phyloP scores from a whole-genome alignment of 768 basidiomycete genomes.

The Trametes punicea region DNA sequence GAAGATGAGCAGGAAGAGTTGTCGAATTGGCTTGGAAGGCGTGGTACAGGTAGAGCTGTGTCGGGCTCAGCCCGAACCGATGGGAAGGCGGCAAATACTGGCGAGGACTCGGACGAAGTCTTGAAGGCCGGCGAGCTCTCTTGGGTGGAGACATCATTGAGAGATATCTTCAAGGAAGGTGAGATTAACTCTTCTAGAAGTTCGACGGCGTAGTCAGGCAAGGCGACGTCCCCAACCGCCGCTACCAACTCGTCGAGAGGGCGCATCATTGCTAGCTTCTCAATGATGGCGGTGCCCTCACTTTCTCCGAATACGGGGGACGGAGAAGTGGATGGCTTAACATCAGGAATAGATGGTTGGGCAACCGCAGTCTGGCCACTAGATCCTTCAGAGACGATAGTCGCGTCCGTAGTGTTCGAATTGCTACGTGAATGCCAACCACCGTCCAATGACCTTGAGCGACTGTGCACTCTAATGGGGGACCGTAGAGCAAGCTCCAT shows the following conservation, averaged over 20 bases:
- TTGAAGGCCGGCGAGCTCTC: background rate
- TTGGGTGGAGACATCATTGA: background rate
- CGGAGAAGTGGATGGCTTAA: background rate
- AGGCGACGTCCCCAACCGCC: constrained; percentile 29
- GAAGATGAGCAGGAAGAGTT: too few species aligned
- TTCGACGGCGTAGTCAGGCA: constrained; percentile 45
- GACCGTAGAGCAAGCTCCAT: constrained; percentile 10
- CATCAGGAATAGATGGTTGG: background rate
- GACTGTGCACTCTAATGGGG: background rate
- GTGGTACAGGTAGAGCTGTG: too few species aligned
- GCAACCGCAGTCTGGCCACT: constrained; percentile 5
- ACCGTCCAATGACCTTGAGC: constrained; percentile 14
- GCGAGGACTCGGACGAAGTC: background rate
- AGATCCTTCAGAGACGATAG: constrained; percentile 8
- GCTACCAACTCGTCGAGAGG: constrained; percentile 38
- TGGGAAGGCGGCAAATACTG: too few species aligned
- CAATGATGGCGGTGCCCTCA: constrained; percentile 6
- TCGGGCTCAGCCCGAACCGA: too few species aligned
- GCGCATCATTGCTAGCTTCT: constrained; percentile 23
- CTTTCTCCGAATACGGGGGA: background rate
- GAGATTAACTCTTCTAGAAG: constrained; percentile 38
- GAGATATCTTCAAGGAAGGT: constrained; percentile 9
- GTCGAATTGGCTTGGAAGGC: too few species aligned
- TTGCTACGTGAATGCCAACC: constrained; percentile 8
- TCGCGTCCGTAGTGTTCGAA: constrained; percentile 12